A percentile compares a stretch with the other conserved stretches of the same genome.
These are phyloP conservation scores for Trypanosoma lewisi DNA, from an alignment of 208 protist species.

Conservation along the genomic window DNA sequence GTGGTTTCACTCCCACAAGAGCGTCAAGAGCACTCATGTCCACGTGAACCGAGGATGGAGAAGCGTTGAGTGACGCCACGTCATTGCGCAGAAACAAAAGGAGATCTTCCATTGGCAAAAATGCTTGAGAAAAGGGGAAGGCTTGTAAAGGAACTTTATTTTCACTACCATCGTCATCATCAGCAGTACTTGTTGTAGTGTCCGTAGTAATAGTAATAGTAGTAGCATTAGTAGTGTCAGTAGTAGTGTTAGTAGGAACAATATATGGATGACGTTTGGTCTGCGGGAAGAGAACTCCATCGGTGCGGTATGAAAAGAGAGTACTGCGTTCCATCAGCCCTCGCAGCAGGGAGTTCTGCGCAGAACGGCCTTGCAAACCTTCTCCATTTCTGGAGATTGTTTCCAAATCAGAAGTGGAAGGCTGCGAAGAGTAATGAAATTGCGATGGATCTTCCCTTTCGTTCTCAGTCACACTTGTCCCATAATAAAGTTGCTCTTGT, in stretches of 20 bases:
- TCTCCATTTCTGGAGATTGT: neutral
- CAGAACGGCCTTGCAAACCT: constrained; percentile 17
- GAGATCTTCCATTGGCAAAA: constrained; percentile 10
- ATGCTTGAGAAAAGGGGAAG: constrained; percentile 23
- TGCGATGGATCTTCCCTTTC: neutral
- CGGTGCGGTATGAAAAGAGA: constrained; percentile 27
- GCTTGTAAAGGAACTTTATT: neutral
- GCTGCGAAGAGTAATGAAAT: neutral
- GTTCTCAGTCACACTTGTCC: neutral
- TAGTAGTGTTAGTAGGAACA: too few species aligned
- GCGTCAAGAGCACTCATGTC: constrained; percentile 12
- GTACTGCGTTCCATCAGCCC: constrained; percentile 46
- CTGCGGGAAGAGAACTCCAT: neutral
- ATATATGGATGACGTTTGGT: neutral
- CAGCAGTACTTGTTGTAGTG: neutral
- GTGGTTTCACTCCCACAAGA: constrained; percentile 17
- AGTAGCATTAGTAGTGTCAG: too few species aligned
- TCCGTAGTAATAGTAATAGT: too few species aligned
- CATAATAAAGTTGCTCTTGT: too few species aligned
- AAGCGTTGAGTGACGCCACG: constrained; percentile 12
- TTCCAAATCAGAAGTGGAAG: too few species aligned
- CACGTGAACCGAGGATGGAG: neutral
- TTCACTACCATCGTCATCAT: neutral
- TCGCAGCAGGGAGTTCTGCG: constrained; percentile 48
- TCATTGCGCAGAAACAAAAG: constrained; percentile 6